These are phyloP conservation scores for Candida krabiensis DNA, from an alignment of 805 yeast species.

Conservation along the genomic window DNA sequence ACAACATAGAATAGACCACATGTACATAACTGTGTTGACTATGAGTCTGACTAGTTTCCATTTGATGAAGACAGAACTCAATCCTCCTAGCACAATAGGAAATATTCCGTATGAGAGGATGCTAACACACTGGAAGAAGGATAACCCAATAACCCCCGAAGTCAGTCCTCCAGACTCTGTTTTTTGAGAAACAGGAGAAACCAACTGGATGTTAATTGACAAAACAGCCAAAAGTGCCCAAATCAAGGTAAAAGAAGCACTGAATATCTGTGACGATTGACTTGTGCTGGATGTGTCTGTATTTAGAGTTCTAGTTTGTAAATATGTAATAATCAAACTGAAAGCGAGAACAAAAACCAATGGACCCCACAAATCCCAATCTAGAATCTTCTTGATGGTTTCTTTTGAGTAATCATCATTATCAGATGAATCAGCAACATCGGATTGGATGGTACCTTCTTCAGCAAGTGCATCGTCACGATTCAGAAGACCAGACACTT, in stretches of 20 bases:
- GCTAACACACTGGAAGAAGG: conserved; percentile 55
- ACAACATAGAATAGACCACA: conserved; percentile 56
- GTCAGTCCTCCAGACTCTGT: conserved; percentile 28
- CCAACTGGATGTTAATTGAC: conserved; percentile 53
- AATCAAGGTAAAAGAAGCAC: conserved; percentile 52
- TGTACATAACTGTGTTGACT: conserved; percentile 39
- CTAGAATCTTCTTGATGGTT: conserved; percentile 39
- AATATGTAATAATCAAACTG: conserved; percentile 47
- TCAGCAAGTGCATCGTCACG: conserved; percentile 15
- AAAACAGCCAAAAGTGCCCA: conserved; percentile 51
- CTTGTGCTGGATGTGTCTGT: conserved; percentile 25
- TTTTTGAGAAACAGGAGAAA: conserved; percentile 45
- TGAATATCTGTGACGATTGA: conserved; percentile 48
- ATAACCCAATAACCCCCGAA: conserved; percentile 39
- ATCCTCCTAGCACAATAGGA: conserved; percentile 51
- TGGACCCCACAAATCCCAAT: conserved; percentile 69
- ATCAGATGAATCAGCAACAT: conserved; percentile 14
- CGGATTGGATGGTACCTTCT: conserved; percentile 23
- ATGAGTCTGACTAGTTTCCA: conserved; percentile 44
- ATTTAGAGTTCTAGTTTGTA: conserved; percentile 34
- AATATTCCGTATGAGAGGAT: conserved; percentile 57
- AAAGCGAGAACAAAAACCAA: conserved; percentile 49
- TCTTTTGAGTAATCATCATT: conserved; percentile 35
- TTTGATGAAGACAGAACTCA: conserved; percentile 42
- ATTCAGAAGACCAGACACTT: conserved; percentile 8